A percentile compares a stretch with the other conserved stretches of the same genome.
Conservation (phyloP, 441 rosid species). For the Gossypium trilobum region DNA sequence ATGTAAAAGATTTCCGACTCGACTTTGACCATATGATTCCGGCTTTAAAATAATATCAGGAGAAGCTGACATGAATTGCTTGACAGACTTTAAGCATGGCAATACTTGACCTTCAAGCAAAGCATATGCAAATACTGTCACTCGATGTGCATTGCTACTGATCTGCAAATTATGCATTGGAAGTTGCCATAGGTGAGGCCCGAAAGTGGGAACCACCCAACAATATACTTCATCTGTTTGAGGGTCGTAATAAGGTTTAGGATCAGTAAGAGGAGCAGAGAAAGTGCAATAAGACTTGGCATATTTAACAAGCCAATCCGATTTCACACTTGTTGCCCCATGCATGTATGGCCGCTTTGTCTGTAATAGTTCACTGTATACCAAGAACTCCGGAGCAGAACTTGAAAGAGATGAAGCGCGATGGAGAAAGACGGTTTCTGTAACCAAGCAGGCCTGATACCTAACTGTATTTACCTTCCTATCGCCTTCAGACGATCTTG, state of each 20-base stretch:
- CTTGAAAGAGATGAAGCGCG: slow-evolving; percentile 58
- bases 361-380: slow-evolving; percentile 57
- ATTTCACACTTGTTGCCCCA: slow-evolving; percentile 64
- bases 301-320: slow-evolving; percentile 70
- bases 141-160: slow-evolving; percentile 22
- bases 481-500: slow-evolving; percentile 29
- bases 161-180: slow-evolving; percentile 44
- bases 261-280: slow-evolving; percentile 47
- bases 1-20: slow-evolving; percentile 52
- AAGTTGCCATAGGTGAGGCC: slow-evolving; percentile 62
- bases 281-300: slow-evolving; percentile 44
- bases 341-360: slow-evolving; percentile 74
- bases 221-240: slow-evolving; percentile 35
- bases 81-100: slow-evolving; percentile 48
- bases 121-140: slow-evolving; percentile 55
- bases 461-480: slow-evolving; percentile 40
- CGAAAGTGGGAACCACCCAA: slow-evolving; percentile 57
- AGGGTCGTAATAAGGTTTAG: slow-evolving; percentile 55
- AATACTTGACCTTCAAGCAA: slow-evolving; percentile 73
- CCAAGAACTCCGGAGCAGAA: slow-evolving; percentile 75
- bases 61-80: slow-evolving; percentile 42
- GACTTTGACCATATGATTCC: slow-evolving; percentile 47
- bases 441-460: slow-evolving; percentile 59
- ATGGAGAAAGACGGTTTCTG: slow-evolving; percentile 68
- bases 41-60: slow-evolving; percentile 51